Evolutionary conservation across 1,284 basidiomycete genomes (phyloP).

Genomic region (Sphagnurus paluster): DNA sequence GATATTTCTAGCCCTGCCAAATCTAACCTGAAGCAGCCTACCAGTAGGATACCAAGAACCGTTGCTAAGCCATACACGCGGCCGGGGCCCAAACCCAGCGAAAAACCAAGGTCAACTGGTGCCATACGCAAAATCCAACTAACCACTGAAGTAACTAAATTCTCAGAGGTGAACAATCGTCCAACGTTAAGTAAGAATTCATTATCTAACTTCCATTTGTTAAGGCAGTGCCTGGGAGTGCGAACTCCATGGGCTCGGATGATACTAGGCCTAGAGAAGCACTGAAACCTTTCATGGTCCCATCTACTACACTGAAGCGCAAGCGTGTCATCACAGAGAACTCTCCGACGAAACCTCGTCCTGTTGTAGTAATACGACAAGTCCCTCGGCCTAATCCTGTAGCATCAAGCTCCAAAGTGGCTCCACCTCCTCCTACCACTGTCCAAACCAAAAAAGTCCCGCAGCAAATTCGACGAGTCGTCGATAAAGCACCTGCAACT

Average conservation of each 20-base stretch:
- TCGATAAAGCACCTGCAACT: too few species aligned
- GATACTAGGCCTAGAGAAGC: conserved; percentile 4
- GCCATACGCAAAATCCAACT: conserved; percentile 18
- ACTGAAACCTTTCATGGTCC: conserved; percentile 8
- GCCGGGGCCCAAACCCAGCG: conserved; percentile 27
- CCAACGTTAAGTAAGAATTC: not conserved
- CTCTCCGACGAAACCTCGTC: conserved; percentile 28
- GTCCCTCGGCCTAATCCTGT: conserved; percentile 22
- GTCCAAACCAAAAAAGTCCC: conserved; percentile 13
- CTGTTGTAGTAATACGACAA: conserved; percentile 29
- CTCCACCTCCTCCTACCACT: not conserved
- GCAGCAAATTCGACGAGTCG: conserved; percentile 20
- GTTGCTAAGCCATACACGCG: conserved; percentile 66
- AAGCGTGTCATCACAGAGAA: conserved; percentile 32
- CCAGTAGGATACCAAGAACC: conserved; percentile 69
- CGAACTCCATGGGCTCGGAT: conserved; percentile 3
- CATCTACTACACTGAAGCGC: conserved; percentile 28
- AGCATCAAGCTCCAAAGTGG: conserved; percentile 10
- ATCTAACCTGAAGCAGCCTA: conserved; percentile 54
- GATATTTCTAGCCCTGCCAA: conserved; percentile 30
- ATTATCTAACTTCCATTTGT: too few species aligned
- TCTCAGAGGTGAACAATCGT: conserved; percentile 6
- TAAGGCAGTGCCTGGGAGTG: not conserved
- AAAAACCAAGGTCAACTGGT: conserved; percentile 14
- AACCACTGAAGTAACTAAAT: conserved; percentile 9